phyloP scores from a whole-genome alignment of 2,329 filamentous ascomycete genomes.

The Xylaria sp. region DNA sequence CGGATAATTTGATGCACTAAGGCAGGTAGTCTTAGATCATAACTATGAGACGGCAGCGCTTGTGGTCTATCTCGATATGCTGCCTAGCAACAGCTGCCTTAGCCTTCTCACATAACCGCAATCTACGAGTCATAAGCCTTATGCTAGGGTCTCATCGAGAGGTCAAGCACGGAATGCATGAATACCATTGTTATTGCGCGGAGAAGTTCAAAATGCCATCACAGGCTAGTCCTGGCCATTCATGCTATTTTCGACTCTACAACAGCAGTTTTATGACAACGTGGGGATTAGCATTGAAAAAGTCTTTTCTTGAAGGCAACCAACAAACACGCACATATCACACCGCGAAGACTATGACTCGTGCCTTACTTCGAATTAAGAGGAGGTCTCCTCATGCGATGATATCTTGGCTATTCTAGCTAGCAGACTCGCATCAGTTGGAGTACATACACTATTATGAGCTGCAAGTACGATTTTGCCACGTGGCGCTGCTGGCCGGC shows the following conservation, averaged over 20 bases:
- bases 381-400: not conserved
- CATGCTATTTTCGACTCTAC: not conserved
- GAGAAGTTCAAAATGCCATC: not conserved
- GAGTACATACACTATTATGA: not conserved
- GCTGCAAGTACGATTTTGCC: conserved; percentile 6
- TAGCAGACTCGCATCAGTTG: not conserved
- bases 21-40: not conserved
- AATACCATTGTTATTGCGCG: not conserved
- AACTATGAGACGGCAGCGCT: not conserved
- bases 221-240: not conserved
- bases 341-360: not conserved
- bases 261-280: not conserved
- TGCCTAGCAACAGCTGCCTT: not conserved
- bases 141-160: not conserved
- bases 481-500: conserved; percentile 22
- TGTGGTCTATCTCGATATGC: not conserved
- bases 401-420: not conserved
- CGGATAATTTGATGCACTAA: not conserved
- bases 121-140: not conserved
- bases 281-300: not conserved
- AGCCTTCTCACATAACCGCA: not conserved
- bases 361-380: not conserved
- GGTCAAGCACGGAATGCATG: not conserved
- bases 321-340: not conserved
- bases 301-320: not conserved